These are phyloP conservation scores for Yamadazyma sp. DNA, from an alignment of 805 yeast species.

Conservation along the genomic window DNA sequence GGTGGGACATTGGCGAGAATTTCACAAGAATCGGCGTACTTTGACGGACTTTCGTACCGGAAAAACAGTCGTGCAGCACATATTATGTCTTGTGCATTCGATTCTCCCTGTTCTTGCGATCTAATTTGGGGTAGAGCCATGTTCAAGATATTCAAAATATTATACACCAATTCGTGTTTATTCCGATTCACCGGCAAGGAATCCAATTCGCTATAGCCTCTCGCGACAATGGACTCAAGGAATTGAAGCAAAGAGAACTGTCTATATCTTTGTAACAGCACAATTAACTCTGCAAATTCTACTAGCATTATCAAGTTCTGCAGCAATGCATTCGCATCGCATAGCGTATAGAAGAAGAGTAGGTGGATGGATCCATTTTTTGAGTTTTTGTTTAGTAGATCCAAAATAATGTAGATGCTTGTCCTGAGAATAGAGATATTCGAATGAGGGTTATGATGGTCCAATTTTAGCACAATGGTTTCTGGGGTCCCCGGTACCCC, in stretches of 20 bases:
- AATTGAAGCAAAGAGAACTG: too few species aligned
- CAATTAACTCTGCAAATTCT: neutral
- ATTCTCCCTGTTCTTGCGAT: neutral
- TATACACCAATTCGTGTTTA: constrained; percentile 5
- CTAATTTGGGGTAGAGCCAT: constrained; percentile 2
- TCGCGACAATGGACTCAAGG: neutral
- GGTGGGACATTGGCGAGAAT: neutral
- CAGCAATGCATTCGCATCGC: constrained; percentile 27
- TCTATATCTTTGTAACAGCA: too few species aligned
- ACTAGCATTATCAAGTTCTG: neutral
- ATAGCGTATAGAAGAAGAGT: constrained; percentile 18
- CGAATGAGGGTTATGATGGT: constrained; percentile 10
- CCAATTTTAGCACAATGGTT: constrained; percentile 7
- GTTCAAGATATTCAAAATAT: constrained; percentile 9
- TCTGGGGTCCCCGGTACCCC: neutral
- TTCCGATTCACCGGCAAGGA: neutral
- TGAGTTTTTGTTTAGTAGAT: neutral
- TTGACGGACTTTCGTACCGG: neutral
- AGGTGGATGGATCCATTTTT: neutral
- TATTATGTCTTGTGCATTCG: neutral
- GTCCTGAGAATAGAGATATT: constrained; percentile 8
- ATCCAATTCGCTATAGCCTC: neutral
- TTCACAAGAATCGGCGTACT: neutral
- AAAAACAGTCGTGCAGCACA: neutral
- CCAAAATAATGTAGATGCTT: constrained; percentile 8